Conservation (phyloP, 2,329 filamentous ascomycete genomes). For the Pyricularia sp. region DNA sequence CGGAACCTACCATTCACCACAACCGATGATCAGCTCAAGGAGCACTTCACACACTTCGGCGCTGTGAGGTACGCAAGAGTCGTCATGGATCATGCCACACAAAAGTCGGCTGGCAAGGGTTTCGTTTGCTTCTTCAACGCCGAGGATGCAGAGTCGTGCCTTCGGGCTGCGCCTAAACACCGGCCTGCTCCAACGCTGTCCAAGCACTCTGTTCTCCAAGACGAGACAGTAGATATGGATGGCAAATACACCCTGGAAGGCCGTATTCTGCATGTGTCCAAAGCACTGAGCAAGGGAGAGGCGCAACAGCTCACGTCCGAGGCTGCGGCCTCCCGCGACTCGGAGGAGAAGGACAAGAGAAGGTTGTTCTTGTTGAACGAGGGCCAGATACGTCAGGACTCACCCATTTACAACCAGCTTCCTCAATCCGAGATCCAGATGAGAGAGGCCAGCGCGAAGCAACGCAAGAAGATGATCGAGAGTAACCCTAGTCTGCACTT, state of each 20-base stretch:
- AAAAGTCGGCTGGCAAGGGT: constrained; percentile 80
- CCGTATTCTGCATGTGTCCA: constrained; percentile 73
- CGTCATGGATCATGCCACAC: constrained; percentile 77
- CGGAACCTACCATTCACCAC: constrained; percentile 89
- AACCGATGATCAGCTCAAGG: constrained; percentile 71
- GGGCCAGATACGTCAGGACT: constrained; percentile 70
- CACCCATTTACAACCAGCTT: constrained; percentile 67
- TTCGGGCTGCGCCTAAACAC: constrained; percentile 62
- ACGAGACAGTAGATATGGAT: constrained; percentile 70
- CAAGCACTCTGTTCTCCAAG: constrained; percentile 78
- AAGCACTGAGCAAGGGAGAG: constrained; percentile 76
- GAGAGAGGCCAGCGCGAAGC: constrained; percentile 76
- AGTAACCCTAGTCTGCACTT: constrained; percentile 83
- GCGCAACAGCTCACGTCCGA: constrained; percentile 67
- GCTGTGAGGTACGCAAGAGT: constrained; percentile 83
- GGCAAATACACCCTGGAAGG: constrained; percentile 88
- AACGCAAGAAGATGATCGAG: constrained; percentile 85
- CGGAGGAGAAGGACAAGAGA: constrained; percentile 75
- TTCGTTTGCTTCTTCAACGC: constrained; percentile 87
- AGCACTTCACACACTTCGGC: constrained; percentile 84
- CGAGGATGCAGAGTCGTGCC: constrained; percentile 66
- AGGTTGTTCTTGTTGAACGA: constrained; percentile 81
- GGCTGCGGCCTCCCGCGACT: constrained; percentile 53
- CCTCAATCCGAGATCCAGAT: constrained; percentile 75
- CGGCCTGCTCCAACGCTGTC: constrained; percentile 35